Conservation (phyloP, 192 early-diverging fungal genomes). For the Mortierella alpina region DNA sequence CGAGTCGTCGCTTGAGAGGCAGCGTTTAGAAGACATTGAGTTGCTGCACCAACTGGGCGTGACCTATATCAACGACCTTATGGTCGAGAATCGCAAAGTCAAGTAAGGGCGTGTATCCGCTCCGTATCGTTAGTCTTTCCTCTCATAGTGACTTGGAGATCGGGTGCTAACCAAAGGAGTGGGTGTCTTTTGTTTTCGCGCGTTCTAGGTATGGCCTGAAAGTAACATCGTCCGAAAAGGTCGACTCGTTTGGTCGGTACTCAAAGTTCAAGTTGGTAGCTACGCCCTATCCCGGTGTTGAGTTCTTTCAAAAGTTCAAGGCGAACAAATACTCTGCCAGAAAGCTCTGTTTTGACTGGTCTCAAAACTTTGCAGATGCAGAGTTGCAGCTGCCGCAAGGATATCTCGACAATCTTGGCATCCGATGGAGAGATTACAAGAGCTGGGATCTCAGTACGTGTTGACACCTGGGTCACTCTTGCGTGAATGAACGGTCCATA, state of each 20-base stretch:
- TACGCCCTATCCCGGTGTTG: constrained; percentile 53
- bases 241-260: constrained; percentile 47
- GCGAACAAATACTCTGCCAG: constrained; percentile 52
- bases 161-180: no score
- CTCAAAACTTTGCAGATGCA: constrained; percentile 54
- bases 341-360: constrained; percentile 52
- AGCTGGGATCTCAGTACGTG: constrained; percentile 51
- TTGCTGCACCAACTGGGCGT: constrained; percentile 49
- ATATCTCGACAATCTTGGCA: constrained; percentile 25
- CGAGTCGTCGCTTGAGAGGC: constrained; percentile 49
- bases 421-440: constrained; percentile 47
- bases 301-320: constrained; percentile 57
- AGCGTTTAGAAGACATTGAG: constrained; percentile 47
- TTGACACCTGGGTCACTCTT: neutral
- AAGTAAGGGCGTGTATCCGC: constrained; percentile 23
- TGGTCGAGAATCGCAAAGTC: constrained; percentile 58
- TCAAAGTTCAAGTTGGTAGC: constrained; percentile 53
- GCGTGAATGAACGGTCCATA: neutral
- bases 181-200: neutral
- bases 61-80: constrained; percentile 52
- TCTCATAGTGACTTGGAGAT: neutral
- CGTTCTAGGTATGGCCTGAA: constrained; percentile 45
- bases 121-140: neutral
- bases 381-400: constrained; percentile 44
- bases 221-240: constrained; percentile 55